Evolutionary conservation across 2,329 filamentous ascomycete species (phyloP).

Genomic region (Onygenales sp.): DNA sequence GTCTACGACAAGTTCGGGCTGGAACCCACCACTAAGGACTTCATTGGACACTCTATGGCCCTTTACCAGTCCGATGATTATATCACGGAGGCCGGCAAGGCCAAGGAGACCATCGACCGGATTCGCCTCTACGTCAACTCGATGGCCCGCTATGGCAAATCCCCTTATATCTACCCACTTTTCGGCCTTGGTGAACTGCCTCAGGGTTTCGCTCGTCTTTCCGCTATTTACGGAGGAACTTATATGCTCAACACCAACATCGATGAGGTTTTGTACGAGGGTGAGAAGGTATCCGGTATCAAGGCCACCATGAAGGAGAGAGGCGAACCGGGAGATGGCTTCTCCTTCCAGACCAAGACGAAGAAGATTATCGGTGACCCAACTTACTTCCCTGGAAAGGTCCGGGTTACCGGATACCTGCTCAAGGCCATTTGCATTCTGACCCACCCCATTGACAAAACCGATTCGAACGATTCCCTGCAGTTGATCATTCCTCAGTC

Average conservation of each 20-base stretch:
- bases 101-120: slow-evolving; percentile 78
- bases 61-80: slow-evolving; percentile 88
- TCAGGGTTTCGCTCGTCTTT: slow-evolving; percentile 93
- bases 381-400: slow-evolving; percentile 90
- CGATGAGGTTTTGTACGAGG: slow-evolving; percentile 78
- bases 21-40: slow-evolving; percentile 81
- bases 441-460: slow-evolving; percentile 87
- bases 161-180: slow-evolving; percentile 97
- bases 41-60: slow-evolving; percentile 97
- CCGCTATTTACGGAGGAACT: slow-evolving; percentile 95
- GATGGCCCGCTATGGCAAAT: slow-evolving; percentile 95
- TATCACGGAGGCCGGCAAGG: slow-evolving; percentile 60
- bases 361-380: slow-evolving; percentile 95
- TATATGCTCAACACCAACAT: slow-evolving; percentile 98
- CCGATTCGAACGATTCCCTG: slow-evolving; percentile 76
- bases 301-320: slow-evolving; percentile 92
- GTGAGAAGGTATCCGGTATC: slow-evolving; percentile 80
- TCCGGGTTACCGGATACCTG: slow-evolving; percentile 77
- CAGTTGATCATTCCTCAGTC: slow-evolving; percentile 98
- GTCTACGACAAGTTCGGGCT: slow-evolving; percentile 97
- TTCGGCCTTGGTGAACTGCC: slow-evolving; percentile 96
- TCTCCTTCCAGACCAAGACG: slow-evolving; percentile 94
- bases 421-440: slow-evolving; percentile 96
- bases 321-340: slow-evolving; percentile 60
- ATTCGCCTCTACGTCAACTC: slow-evolving; percentile 97